A percentile compares a stretch with the other conserved stretches of the same genome.
Conservation (phyloP, 192 early-diverging fungal genomes). For the Coemansia sp. region DNA sequence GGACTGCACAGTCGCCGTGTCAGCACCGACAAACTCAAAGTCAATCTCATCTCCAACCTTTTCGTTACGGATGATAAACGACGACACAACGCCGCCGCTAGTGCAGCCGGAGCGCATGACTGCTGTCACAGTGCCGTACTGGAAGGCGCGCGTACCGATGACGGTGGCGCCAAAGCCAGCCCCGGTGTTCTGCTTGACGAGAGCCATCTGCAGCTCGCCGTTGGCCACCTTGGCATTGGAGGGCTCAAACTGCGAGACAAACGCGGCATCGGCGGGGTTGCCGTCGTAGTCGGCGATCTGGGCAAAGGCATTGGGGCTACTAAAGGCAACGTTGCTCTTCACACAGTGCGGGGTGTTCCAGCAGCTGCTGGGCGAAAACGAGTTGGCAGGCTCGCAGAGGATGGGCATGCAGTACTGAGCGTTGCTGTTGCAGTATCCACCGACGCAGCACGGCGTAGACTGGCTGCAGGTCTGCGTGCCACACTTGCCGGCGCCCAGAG, state of each 20-base stretch:
- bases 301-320: conserved; percentile 31
- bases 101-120: conserved; percentile 57
- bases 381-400: conserved; percentile 49
- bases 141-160: conserved; percentile 58
- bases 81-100: conserved; percentile 59
- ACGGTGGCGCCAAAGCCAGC: conserved; percentile 63
- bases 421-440: conserved; percentile 44
- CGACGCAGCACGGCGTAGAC: conserved; percentile 47
- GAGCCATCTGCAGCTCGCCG: conserved; percentile 46
- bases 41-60: conserved; percentile 62
- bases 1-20: conserved; percentile 58
- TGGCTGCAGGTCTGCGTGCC: conserved; percentile 40
- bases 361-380: conserved; percentile 43
- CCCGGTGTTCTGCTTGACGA: conserved; percentile 50
- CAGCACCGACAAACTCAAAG: conserved; percentile 63
- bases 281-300: conserved; percentile 54
- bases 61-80: conserved; percentile 61
- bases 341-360: conserved; percentile 51
- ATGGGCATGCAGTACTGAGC: conserved; percentile 44
- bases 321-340: conserved; percentile 36
- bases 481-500: conserved; percentile 40
- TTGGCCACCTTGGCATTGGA: conserved; percentile 52
- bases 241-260: conserved; percentile 60
- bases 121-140: conserved; percentile 60
- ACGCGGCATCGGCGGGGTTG: conserved; percentile 52